Evolutionary conservation across 768 basidiomycete genomes (phyloP).

Genomic region (Serpula lacrymans): DNA sequence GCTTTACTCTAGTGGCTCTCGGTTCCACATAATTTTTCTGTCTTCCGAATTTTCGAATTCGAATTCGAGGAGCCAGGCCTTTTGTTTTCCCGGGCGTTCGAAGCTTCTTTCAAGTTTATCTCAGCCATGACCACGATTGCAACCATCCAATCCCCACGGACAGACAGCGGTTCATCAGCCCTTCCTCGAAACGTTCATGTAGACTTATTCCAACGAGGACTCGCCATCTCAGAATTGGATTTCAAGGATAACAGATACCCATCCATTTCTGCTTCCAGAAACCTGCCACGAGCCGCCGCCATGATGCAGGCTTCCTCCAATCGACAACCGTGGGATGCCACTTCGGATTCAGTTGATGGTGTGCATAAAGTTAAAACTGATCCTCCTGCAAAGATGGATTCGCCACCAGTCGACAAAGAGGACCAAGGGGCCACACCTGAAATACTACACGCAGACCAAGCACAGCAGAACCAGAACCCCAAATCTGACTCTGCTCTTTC

Average conservation of each 20-base stretch:
- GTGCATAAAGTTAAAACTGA: background rate
- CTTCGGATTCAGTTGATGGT: slow-evolving; percentile 9
- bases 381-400: slow-evolving; percentile 8
- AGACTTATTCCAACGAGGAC: slow-evolving; percentile 47
- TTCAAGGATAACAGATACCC: slow-evolving; percentile 63
- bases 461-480: slow-evolving; percentile 34
- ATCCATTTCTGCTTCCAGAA: slow-evolving; percentile 24
- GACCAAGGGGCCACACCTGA: slow-evolving; percentile 8
- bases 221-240: slow-evolving; percentile 57
- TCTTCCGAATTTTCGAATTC: too few species aligned
- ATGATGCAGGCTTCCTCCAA: slow-evolving; percentile 28
- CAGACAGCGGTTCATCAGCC: slow-evolving; percentile 28
- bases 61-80: background rate
- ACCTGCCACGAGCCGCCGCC: slow-evolving; percentile 20
- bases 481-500: slow-evolving; percentile 31
- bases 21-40: too few species aligned
- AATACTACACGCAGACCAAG: slow-evolving; percentile 10
- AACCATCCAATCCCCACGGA: slow-evolving; percentile 44
- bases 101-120: slow-evolving; percentile 16
- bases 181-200: slow-evolving; percentile 32
- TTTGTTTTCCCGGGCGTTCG: slow-evolving; percentile 11
- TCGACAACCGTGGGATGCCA: slow-evolving; percentile 17
- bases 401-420: slow-evolving; percentile 10
- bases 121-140: slow-evolving; percentile 44
- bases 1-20: too few species aligned